phyloP scores from a whole-genome alignment of 2,329 filamentous ascomycete genomes.

The Bipolaris sorokiniana region DNA sequence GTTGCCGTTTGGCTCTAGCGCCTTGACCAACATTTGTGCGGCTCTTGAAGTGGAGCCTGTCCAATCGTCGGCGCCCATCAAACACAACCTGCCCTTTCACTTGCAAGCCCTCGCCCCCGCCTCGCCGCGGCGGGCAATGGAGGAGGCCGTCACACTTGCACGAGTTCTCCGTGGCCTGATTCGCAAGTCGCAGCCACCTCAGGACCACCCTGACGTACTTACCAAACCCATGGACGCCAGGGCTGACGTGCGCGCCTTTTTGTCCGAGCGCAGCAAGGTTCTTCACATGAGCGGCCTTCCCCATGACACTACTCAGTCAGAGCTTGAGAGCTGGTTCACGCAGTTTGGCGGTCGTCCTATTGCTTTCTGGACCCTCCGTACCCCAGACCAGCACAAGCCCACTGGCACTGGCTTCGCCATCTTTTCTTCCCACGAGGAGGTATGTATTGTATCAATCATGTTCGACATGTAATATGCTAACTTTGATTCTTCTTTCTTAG shows the following conservation, averaged over 20 bases:
- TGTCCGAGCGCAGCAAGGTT: constrained; percentile 96
- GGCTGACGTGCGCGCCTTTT: constrained; percentile 93
- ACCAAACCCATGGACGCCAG: constrained; percentile 95
- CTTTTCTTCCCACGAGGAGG: constrained; percentile 98
- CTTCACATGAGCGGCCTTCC: constrained; percentile 97
- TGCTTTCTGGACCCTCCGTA: constrained; percentile 97
- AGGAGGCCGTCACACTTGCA: constrained; percentile 93
- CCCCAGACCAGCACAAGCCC: constrained; percentile 99
- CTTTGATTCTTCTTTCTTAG: constrained; percentile 55
- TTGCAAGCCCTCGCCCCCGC: constrained; percentile 94
- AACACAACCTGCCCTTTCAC: constrained; percentile 98
- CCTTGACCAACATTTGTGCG: constrained; percentile 96
- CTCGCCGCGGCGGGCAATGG: constrained; percentile 94
- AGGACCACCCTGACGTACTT: constrained; percentile 93
- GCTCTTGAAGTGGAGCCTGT: constrained; percentile 97
- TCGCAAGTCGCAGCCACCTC: constrained; percentile 91
- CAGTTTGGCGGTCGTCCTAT: constrained; percentile 98
- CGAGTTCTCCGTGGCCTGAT: constrained; percentile 91
- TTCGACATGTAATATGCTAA: constrained; percentile 15
- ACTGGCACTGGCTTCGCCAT: constrained; percentile 98
- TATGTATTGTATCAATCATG: constrained; percentile 54
- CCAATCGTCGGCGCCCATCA: constrained; percentile 96
- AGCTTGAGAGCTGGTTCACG: constrained; percentile 99
- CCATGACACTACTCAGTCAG: constrained; percentile 97
- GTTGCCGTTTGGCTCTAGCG: constrained; percentile 92